Percentiles rank a stretch among this genome's conserved stretches.
Conservation (phyloP, 495 filamentous ascomycete genomes). For the Neurospora sp. region DNA sequence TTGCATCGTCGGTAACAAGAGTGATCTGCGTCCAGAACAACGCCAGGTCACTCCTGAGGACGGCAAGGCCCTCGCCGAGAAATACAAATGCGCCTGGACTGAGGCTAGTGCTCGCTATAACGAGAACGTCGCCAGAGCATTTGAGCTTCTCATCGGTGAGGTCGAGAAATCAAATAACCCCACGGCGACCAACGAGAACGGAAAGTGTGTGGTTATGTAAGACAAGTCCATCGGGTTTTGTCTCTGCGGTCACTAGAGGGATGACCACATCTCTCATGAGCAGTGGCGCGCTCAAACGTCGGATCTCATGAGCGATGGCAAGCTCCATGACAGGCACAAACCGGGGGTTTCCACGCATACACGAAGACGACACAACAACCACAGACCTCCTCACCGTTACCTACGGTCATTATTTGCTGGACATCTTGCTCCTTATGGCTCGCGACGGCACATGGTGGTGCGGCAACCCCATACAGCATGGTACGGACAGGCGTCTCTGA, state of each 20-base stretch:
- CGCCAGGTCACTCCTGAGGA: constrained; percentile 82
- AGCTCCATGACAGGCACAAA: not conserved
- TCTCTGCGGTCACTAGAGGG: not conserved
- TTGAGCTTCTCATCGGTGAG: constrained; percentile 89
- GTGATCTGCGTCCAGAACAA: constrained; percentile 84
- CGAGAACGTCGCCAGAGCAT: constrained; percentile 85
- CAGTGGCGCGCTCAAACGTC: not conserved
- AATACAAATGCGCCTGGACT: constrained; percentile 87
- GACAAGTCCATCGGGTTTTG: not conserved
- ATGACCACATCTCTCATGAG: not conserved
- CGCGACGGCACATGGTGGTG: not conserved
- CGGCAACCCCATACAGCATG: not conserved
- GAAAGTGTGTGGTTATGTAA: constrained; percentile 82
- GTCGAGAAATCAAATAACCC: constrained; percentile 95
- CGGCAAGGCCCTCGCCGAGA: constrained; percentile 67
- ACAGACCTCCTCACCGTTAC: not conserved
- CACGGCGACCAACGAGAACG: constrained; percentile 63
- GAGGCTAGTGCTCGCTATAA: constrained; percentile 91
- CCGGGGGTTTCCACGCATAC: not conserved
- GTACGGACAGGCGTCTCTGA: not conserved
- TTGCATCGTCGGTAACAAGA: constrained; percentile 95
- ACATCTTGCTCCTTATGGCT: not conserved
- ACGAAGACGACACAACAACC: not conserved
- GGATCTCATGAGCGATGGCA: not conserved
- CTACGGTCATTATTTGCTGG: not conserved